Evolutionary conservation across 805 yeast species (phyloP).

Genomic region (Saitoella complicata): DNA sequence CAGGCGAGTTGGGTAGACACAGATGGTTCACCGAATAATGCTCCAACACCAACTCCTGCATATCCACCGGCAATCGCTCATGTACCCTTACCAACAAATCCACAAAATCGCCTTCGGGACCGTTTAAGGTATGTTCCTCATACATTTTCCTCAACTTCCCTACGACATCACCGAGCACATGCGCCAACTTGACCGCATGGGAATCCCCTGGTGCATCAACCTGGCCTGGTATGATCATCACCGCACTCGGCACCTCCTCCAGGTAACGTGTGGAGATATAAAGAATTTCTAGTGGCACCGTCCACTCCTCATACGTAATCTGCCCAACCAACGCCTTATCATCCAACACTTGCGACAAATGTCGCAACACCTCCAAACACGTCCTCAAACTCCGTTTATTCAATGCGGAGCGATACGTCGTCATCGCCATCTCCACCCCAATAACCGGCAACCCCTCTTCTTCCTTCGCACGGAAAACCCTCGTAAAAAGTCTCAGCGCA

Average conservation of each 20-base stretch:
- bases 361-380: background rate
- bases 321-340: too few species aligned
- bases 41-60: constrained; percentile 30
- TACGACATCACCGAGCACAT: constrained; percentile 8
- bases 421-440: too few species aligned
- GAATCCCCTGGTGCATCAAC: too few species aligned
- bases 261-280: too few species aligned
- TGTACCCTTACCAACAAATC: constrained; percentile 27
- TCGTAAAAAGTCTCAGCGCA: constrained; percentile 19
- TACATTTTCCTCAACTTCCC: constrained; percentile 22
- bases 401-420: background rate
- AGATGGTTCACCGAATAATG: constrained; percentile 32
- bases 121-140: constrained; percentile 23
- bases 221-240: too few species aligned
- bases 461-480: background rate
- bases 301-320: too few species aligned
- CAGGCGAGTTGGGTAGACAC: constrained; percentile 36
- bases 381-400: background rate
- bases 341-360: too few species aligned
- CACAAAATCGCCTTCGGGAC: constrained; percentile 29
- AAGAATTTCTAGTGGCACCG: too few species aligned
- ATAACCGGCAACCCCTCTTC: background rate
- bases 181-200: constrained; percentile 12
- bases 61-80: constrained; percentile 23
- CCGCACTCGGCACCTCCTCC: too few species aligned